Conservation (phyloP, 163 green algal species). For the Trebouxiophyceae sp. region DNA sequence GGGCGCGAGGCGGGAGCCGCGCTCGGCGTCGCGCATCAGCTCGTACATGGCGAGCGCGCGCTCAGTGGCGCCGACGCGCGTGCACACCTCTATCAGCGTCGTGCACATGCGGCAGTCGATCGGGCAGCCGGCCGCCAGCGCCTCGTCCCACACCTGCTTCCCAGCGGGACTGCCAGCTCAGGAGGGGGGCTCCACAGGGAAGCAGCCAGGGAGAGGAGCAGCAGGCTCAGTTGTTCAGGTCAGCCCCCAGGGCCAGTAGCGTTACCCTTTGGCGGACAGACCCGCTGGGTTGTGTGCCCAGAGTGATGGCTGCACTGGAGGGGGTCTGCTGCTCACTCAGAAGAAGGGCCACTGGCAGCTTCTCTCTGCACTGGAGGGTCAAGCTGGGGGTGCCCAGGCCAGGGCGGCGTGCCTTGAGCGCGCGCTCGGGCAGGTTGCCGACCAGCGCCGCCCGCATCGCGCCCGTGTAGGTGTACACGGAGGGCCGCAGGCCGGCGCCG, state of each 20-base stretch:
- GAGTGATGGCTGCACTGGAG: no score
- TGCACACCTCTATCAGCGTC: conserved; percentile 76
- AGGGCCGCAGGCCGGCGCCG: conserved; percentile 50
- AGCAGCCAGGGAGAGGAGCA: no score
- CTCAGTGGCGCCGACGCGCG: conserved; percentile 50
- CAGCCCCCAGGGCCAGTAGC: no score
- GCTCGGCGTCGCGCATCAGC: conserved; percentile 42
- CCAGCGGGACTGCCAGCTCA: no score
- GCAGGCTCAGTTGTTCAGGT: no score
- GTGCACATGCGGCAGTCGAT: conserved; percentile 76
- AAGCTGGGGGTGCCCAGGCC: no score
- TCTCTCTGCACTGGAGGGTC: no score
- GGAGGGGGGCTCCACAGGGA: no score
- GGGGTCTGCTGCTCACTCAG: no score
- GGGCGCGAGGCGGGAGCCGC: conserved; percentile 48
- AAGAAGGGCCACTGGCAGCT: no score
- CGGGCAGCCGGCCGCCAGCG: conserved; percentile 30
- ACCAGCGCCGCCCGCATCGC: conserved; percentile 72
- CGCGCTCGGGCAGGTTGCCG: conserved; percentile 52
- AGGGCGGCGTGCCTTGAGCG: conserved; percentile 45
- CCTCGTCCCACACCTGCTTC: conserved; percentile 62
- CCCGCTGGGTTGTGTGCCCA: no score
- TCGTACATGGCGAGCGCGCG: conserved; percentile 61
- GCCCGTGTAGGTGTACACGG: conserved; percentile 82
- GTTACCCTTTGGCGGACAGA: no score